Base-by-base conservation (phyloP, 2,329 filamentous ascomycete species). In the Calycina marina region DNA sequence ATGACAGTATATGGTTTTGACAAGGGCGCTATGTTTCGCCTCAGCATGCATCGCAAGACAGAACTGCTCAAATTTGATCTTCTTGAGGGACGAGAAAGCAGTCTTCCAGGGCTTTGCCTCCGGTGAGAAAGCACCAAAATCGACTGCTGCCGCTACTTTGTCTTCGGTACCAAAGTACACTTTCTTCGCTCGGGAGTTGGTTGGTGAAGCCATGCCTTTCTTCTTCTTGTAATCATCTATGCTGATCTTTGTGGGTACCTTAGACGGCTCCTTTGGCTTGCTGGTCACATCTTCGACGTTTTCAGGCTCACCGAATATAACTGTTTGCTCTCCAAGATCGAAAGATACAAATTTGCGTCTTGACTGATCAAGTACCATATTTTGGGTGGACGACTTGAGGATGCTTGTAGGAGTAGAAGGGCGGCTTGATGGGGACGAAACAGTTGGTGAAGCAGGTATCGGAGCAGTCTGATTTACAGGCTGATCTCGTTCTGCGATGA, bases 11-110 rank as follows among this genome's bases (percentile, higher is more conserved):
- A 16, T 12, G 14, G 30, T 25, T 12, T 24, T 15, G 22, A 34
- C 25, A 3, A 40, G 14, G 6, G 32, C 18, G 10, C 28, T 18
- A 20, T 39, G 29, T 25, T 41, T 38, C 18, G 22, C 22, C 16
- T 40, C 14, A 12, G 51, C 43, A 32, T 52, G 48, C 34, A 44
- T 37, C 8, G 43, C 42, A 18, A 44, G 38, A 25, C 47, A 51
- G 2, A 42, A 30, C 13, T 45, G 37, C 3, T 41, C 30, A 22
- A 52, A 46, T n/a, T 26, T 22, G 16, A 51, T 36, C 9, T 31
- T 34, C 1, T 30, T 9, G 14, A 38, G 20, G 14, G 28, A 29
- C 12, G 22, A 4, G 26, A 50, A 43, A 14, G 26, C 10, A 12
- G 32, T 12, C 16, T 34, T 35, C 39, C 42, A 45, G 12, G 34